Conservation (phyloP, 106 monocot species). For the Platanthera zijinensis region DNA sequence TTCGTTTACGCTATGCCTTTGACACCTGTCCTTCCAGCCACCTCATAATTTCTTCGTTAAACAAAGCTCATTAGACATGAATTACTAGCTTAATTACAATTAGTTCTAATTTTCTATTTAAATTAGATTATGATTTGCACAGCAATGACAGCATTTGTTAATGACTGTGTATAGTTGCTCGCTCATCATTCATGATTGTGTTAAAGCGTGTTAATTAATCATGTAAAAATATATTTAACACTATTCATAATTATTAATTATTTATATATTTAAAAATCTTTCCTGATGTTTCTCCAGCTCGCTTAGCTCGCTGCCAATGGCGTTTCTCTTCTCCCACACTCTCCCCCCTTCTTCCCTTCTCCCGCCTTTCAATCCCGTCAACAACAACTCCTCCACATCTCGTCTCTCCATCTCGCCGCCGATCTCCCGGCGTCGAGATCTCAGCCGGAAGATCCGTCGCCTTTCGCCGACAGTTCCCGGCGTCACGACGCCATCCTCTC, state of each 20-base stretch:
- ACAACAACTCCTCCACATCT: background rate
- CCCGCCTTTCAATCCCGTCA: background rate
- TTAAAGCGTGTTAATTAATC: no score
- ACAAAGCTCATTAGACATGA: background rate
- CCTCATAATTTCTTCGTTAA: background rate
- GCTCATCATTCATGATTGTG: no score
- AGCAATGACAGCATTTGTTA: background rate
- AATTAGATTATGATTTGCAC: background rate
- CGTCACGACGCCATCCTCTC: conserved; percentile 36
- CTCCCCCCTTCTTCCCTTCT: background rate
- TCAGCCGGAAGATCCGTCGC: background rate
- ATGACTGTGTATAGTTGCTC: no score
- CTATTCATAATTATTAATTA: background rate
- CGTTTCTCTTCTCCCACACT: background rate
- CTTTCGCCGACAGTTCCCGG: conserved; percentile 4
- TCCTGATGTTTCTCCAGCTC: background rate
- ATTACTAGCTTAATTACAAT: background rate
- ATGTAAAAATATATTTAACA: no score
- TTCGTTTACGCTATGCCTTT: background rate
- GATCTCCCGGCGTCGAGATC: background rate
- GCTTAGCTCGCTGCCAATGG: background rate
- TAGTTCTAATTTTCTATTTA: background rate
- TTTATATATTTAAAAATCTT: background rate
- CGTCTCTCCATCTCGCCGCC: background rate
- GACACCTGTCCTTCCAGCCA: background rate